These are phyloP conservation scores for Coniella vitis DNA, from an alignment of 2,329 filamentous ascomycete species.

Conservation along the genomic window DNA sequence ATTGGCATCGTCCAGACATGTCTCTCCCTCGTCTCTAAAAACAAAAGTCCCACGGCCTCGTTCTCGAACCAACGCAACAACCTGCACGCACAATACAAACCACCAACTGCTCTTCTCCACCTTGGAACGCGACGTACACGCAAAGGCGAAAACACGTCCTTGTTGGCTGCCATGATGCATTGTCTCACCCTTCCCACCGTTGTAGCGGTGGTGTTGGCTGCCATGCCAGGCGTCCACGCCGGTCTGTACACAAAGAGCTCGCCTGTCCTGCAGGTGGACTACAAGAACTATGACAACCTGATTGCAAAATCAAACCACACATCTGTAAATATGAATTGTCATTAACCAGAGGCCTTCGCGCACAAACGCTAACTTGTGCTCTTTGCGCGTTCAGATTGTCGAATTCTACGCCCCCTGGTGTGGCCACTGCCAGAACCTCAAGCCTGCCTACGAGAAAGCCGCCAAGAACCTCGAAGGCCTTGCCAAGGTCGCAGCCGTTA, in stretches of 20 bases:
- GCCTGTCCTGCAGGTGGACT: constrained; percentile 75
- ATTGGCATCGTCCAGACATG: constrained; percentile 11
- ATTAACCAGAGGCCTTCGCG: too few species aligned
- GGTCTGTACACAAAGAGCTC: constrained; percentile 81
- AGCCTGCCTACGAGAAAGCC: constrained; percentile 91
- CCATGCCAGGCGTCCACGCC: constrained; percentile 53
- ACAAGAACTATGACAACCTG: constrained; percentile 71
- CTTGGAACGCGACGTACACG: not conserved
- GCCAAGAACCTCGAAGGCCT: constrained; percentile 84
- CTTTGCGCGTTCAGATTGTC: constrained; percentile 39
- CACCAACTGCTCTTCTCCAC: not conserved
- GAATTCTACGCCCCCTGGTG: constrained; percentile 99
- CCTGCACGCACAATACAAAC: not conserved
- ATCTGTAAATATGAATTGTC: constrained; percentile 70
- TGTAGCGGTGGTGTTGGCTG: constrained; percentile 57
- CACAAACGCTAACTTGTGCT: not conserved
- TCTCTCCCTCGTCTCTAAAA: constrained; percentile 10
- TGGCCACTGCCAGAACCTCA: constrained; percentile 92
- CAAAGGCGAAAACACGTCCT: not conserved
- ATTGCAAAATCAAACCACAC: constrained; percentile 89
- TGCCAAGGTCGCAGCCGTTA: constrained; percentile 87
- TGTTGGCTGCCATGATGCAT: constrained; percentile 39
- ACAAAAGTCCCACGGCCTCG: not conserved
- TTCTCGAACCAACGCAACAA: not conserved
- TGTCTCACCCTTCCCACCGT: constrained; percentile 46